phyloP scores from a whole-genome alignment of 2,329 filamentous ascomycete genomes.

The Fusarium coicis region DNA sequence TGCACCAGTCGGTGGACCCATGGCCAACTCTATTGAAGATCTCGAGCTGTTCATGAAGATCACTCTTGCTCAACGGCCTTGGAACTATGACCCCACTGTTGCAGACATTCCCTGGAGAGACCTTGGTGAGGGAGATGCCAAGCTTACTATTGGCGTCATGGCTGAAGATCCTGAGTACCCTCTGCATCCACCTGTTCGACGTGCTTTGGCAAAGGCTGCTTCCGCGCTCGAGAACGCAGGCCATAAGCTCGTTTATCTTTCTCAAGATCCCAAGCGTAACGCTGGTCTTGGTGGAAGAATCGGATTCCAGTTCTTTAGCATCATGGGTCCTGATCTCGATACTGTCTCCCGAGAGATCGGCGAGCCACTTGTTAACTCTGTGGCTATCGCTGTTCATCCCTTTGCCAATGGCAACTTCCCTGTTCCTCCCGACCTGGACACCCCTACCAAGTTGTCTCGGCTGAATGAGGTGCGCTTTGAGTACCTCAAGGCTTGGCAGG shows the following conservation, averaged over 20 bases:
- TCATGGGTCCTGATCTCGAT: conserved; percentile 24
- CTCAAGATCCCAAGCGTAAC: conserved; percentile 26
- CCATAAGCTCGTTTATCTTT: conserved; percentile 55
- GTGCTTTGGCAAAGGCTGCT: conserved; percentile 55
- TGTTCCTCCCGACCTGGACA: conserved; percentile 9
- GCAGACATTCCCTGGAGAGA: conserved; percentile 59
- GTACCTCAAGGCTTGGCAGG: conserved; percentile 26
- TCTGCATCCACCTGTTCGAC: conserved; percentile 61
- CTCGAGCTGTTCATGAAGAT: conserved; percentile 48
- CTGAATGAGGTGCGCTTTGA: conserved; percentile 7
- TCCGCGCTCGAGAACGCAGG: conserved; percentile 54
- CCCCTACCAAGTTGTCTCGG: not conserved
- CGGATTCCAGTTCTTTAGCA: conserved; percentile 34
- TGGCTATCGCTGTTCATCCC: conserved; percentile 29
- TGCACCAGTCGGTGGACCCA: conserved; percentile 54
- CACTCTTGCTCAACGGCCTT: conserved; percentile 54
- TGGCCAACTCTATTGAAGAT: conserved; percentile 52
- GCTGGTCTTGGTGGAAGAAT: conserved; percentile 30
- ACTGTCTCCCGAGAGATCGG: conserved; percentile 25
- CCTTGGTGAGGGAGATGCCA: conserved; percentile 29
- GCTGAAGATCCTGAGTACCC: conserved; percentile 59
- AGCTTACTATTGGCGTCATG: conserved; percentile 58
- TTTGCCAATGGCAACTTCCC: conserved; percentile 26
- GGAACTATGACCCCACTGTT: conserved; percentile 56
- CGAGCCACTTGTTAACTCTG: conserved; percentile 34